Percentiles rank a stretch among this genome's conserved stretches.
phyloP scores from a whole-genome alignment of 1,284 basidiomycete genomes.

The Pseudozyma hubeiensis region DNA sequence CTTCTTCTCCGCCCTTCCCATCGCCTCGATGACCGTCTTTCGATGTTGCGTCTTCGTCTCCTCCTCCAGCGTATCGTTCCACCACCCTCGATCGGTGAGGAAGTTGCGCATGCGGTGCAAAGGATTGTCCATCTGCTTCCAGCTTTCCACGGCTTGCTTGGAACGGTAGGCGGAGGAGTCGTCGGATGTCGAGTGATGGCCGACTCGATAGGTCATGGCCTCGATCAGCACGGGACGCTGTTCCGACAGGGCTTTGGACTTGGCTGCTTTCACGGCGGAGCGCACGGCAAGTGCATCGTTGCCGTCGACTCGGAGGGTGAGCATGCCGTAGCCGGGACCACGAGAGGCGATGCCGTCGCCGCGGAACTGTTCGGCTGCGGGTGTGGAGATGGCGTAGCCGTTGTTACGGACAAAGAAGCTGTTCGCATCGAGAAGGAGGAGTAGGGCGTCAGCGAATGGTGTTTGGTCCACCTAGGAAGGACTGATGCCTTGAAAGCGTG shows the following conservation, averaged over 20 bases:
- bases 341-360: constrained; percentile 74
- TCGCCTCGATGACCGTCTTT: constrained; percentile 80
- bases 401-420: constrained; percentile 77
- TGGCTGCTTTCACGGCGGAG: constrained; percentile 82
- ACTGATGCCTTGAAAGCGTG: not conserved
- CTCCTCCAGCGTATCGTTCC: constrained; percentile 81
- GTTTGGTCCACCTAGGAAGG: not conserved
- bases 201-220: constrained; percentile 74
- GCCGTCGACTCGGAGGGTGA: constrained; percentile 79
- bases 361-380: constrained; percentile 83
- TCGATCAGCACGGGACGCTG: constrained; percentile 84
- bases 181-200: constrained; percentile 95
- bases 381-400: constrained; percentile 94
- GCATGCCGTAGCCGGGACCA: constrained; percentile 90
- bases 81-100: constrained; percentile 82
- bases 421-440: constrained; percentile 67
- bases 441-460: constrained; percentile 42
- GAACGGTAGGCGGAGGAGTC: constrained; percentile 86
- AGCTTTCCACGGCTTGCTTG: constrained; percentile 55
- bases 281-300: constrained; percentile 92
- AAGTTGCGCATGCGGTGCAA: constrained; percentile 84
- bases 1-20: constrained; percentile 80
- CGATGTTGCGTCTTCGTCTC: constrained; percentile 78
- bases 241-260: constrained; percentile 80
- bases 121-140: constrained; percentile 78